Conservation (phyloP, 2,329 filamentous ascomycete genomes). For the Ophiostoma triangulosporum region DNA sequence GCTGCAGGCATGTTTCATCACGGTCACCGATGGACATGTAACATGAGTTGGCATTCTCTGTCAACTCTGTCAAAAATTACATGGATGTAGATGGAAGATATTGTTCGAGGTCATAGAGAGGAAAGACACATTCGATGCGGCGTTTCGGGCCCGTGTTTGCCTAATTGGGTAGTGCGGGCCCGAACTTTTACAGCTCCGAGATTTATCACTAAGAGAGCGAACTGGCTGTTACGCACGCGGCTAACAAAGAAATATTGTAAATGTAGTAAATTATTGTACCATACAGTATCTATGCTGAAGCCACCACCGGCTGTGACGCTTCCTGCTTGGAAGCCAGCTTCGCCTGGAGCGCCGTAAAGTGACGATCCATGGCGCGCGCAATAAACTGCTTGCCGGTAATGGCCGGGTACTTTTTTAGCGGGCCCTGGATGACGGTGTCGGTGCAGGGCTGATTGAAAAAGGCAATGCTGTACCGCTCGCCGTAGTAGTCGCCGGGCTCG, state of each 20-base stretch:
- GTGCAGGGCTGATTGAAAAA: constrained; percentile 46
- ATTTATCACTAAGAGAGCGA: no score
- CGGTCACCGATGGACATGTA: background rate
- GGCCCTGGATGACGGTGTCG: constrained; percentile 45
- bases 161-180: background rate
- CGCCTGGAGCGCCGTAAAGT: constrained; percentile 16
- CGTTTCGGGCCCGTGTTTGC: background rate
- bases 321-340: constrained; percentile 9
- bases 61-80: no score
- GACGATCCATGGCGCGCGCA: constrained; percentile 14
- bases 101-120: background rate
- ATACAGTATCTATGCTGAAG: background rate
- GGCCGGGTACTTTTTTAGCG: constrained; percentile 45
- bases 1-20: constrained; percentile 9
- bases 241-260: background rate
- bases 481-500: constrained; percentile 40
- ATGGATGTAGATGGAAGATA: background rate
- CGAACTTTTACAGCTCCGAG: background rate
- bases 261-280: background rate
- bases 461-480: constrained; percentile 49
- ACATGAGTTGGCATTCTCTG: background rate
- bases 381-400: constrained; percentile 50
- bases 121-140: background rate
- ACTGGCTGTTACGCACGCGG: no score
- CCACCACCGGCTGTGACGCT: background rate